Percentiles rank a stretch among this genome's conserved stretches.
These are phyloP conservation scores for Rusavskia elegans DNA, from an alignment of 495 filamentous ascomycete species.

Conservation along the genomic window DNA sequence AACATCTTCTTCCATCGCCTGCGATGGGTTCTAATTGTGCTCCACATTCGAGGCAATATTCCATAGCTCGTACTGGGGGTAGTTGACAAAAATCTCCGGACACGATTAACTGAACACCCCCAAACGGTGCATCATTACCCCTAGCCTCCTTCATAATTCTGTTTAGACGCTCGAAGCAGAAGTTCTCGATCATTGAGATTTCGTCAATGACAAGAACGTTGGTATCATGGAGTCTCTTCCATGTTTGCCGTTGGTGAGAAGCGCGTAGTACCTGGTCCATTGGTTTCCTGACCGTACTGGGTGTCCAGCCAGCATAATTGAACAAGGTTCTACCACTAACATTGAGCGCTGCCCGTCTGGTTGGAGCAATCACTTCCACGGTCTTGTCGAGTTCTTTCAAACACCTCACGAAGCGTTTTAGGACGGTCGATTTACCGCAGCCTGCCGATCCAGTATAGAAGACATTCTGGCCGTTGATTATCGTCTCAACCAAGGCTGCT, in stretches of 20 bases:
- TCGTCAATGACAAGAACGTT: slow-evolving; percentile 32
- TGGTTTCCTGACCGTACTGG: slow-evolving; percentile 15
- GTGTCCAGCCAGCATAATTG: slow-evolving; percentile 38
- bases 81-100: slow-evolving; percentile 29
- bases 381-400: slow-evolving; percentile 17
- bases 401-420: slow-evolving; percentile 28
- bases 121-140: slow-evolving; percentile 17
- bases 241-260: not conserved
- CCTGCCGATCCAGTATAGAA: slow-evolving; percentile 50
- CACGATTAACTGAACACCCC: slow-evolving; percentile 28
- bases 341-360: slow-evolving; percentile 36
- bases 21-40: slow-evolving; percentile 3
- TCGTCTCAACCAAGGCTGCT: slow-evolving; percentile 28
- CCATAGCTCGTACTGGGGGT: slow-evolving; percentile 26
- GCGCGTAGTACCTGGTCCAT: slow-evolving; percentile 11
- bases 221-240: slow-evolving; percentile 19
- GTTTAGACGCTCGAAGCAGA: slow-evolving; percentile 37
- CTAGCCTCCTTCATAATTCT: slow-evolving; percentile 28
- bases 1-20: not conserved
- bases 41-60: slow-evolving; percentile 23
- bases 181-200: slow-evolving; percentile 36
- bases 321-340: slow-evolving; percentile 37
- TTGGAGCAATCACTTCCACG: slow-evolving; percentile 40
- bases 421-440: slow-evolving; percentile 41
- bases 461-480: slow-evolving; percentile 32